phyloP scores from a whole-genome alignment of 768 basidiomycete species.

The Amanita muscaria region DNA sequence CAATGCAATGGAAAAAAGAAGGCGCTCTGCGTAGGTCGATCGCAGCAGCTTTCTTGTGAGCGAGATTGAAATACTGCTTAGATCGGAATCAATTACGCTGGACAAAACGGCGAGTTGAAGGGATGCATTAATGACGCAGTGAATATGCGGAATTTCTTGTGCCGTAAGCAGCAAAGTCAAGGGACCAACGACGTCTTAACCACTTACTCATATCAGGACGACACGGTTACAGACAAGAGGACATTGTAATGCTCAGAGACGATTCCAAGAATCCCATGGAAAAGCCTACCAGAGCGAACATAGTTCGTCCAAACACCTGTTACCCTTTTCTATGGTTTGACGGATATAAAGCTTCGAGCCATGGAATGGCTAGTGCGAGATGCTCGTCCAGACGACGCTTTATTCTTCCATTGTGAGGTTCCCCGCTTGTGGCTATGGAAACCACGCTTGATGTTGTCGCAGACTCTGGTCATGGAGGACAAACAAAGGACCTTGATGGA shows the following conservation, averaged over 20 bases:
- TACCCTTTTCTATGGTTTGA: background rate
- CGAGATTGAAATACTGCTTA: constrained; percentile 19
- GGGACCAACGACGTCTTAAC: background rate
- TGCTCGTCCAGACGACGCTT: constrained; percentile 73
- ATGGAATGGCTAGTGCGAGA: constrained; percentile 90
- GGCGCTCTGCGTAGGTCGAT: constrained; percentile 65
- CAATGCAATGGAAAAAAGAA: constrained; percentile 85
- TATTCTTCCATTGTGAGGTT: constrained; percentile 81
- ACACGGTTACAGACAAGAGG: constrained; percentile 61
- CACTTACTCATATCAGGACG: constrained; percentile 27
- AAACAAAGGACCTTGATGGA: constrained; percentile 73
- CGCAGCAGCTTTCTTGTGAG: background rate
- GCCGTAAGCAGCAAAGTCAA: constrained; percentile 33
- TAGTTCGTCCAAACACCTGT: constrained; percentile 40
- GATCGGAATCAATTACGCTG: constrained; percentile 88
- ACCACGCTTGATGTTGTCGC: background rate
- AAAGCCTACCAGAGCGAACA: constrained; percentile 74
- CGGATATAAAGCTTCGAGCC: constrained; percentile 45
- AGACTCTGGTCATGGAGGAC: constrained; percentile 95
- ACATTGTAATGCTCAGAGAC: constrained; percentile 85
- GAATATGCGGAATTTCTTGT: constrained; percentile 74
- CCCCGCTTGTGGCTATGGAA: background rate
- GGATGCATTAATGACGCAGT: constrained; percentile 92
- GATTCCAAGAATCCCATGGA: constrained; percentile 52
- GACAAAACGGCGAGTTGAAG: constrained; percentile 52